Base-by-base conservation (phyloP, 768 basidiomycete genomes). In the Tephrocybe rancida region DNA sequence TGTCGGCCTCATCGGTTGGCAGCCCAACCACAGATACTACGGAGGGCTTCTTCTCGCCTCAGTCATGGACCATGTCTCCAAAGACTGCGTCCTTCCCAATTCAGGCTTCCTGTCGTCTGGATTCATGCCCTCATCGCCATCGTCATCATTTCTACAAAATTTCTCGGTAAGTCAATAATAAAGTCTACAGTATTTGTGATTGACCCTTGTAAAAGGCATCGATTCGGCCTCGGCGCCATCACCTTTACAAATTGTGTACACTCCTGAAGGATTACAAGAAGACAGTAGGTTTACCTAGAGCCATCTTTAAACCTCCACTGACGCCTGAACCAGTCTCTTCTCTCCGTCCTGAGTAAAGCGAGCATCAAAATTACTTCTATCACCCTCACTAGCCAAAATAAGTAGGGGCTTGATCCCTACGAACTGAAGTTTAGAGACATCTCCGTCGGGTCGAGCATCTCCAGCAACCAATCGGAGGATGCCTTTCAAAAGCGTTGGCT, bases 401-500 rank as follows among this genome's bases (percentile, higher is more conserved):
- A 64, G 38, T 56, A 59, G 41, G 62, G 67, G 9, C 53, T 67
- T 18, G 74, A 69, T 21, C 71, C 72, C 37, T 83, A 84, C 60
- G 72, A 69, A 44, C 61, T 79, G 18, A 65, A 72, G 44, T 61
- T 86, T 19, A 72, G 74, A 38, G 67, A 76, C 25, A 59, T 82
- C 13, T 56, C 62, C 0, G 59, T 82, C 22, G 65, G 67, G 29
- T 74, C 78, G 22, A 73, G 75, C 24, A 70, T 81, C 14, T 85
- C 85, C 55, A 73, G 83, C 21, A 32, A 54, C 44, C 70, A 79
- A 3, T 67, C 68, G 9, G 54, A 61, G 18, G 76, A 76, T 57
- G 56, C 67, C 1, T 64, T 82, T 5, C 85, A 88, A 64, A 70
- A 69, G 43, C 65, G 76, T 47, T 79, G 80, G 74, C 65, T 89